Evolutionary conservation across 805 yeast species (phyloP).

Genomic region (Kodamaea fukazawae): DNA sequence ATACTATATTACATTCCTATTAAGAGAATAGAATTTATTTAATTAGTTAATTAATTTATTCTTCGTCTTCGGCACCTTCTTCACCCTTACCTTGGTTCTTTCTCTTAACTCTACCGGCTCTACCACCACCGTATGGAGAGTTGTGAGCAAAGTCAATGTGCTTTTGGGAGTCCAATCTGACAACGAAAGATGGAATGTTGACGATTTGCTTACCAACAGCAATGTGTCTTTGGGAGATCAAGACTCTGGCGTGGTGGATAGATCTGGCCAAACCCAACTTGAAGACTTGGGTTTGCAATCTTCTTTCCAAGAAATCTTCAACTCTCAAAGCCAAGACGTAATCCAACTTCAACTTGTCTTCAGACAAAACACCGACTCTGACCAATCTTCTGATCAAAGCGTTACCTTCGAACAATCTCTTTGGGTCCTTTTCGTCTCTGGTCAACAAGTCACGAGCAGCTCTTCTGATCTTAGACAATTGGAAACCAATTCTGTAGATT

Average conservation of each 20-base stretch:
- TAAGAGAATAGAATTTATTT: constrained; percentile 14
- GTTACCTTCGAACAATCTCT: constrained; percentile 99
- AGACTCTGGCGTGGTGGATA: constrained; percentile 99
- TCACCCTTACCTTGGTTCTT: constrained; percentile 68
- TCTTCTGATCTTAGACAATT: constrained; percentile 99
- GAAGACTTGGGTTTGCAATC: constrained; percentile 99
- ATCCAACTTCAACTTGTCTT: constrained; percentile 99
- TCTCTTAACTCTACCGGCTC: constrained; percentile 99
- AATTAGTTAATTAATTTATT: constrained; percentile 44
- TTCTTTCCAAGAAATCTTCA: constrained; percentile 99
- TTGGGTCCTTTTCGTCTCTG: constrained; percentile 99
- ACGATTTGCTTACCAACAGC: constrained; percentile 99
- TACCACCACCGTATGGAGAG: constrained; percentile 99
- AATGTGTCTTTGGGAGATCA: constrained; percentile 98
- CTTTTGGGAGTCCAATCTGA: constrained; percentile 99
- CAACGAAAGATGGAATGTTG: constrained; percentile 98
- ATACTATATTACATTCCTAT: constrained; percentile 6
- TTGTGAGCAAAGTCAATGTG: constrained; percentile 99
- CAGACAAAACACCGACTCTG: constrained; percentile 96
- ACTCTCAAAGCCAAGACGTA: constrained; percentile 96
- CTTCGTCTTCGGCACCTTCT: constrained; percentile 71
- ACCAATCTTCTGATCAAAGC: constrained; percentile 99
- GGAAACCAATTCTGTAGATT: constrained; percentile 99
- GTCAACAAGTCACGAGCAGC: constrained; percentile 99
- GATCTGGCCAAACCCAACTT: constrained; percentile 99